A percentile compares a stretch with the other conserved stretches of the same genome.
Evolutionary conservation across 176 grass and related monocot genomes (phyloP).

Genomic region (Luzula sylvatica): DNA sequence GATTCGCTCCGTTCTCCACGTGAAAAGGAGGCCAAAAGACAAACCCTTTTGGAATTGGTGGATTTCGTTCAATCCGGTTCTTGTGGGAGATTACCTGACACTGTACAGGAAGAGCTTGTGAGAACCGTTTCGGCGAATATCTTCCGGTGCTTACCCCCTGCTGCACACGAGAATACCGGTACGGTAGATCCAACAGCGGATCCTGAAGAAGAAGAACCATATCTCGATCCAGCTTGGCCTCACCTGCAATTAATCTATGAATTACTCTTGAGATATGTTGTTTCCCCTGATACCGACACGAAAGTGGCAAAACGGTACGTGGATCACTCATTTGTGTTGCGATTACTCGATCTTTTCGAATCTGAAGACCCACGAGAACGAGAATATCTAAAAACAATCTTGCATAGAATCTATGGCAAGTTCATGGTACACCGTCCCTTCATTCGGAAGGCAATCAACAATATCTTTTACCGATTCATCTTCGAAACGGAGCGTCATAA

Average conservation of each 20-base stretch:
- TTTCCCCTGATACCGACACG: slow-evolving; percentile 72
- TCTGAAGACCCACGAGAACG: slow-evolving; percentile 84
- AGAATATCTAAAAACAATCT: slow-evolving; percentile 74
- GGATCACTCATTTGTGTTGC: slow-evolving; percentile 73
- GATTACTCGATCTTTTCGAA: slow-evolving; percentile 65
- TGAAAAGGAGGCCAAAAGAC: slow-evolving; percentile 84
- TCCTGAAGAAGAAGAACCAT: slow-evolving; percentile 75
- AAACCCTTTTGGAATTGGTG: slow-evolving; percentile 70
- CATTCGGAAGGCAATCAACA: slow-evolving; percentile 78
- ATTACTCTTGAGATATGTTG: slow-evolving; percentile 66
- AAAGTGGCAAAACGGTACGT: slow-evolving; percentile 78
- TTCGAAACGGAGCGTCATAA: slow-evolving; percentile 81
- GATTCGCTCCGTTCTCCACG: slow-evolving; percentile 54
- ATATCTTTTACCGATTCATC: slow-evolving; percentile 83
- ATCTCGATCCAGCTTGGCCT: slow-evolving; percentile 71
- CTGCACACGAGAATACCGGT: slow-evolving; percentile 39
- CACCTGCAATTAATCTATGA: slow-evolving; percentile 81
- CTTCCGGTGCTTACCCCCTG: slow-evolving; percentile 58
- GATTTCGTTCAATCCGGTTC: slow-evolving; percentile 69
- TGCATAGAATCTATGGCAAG: slow-evolving; percentile 85
- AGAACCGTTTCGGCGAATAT: slow-evolving; percentile 55
- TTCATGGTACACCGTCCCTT: slow-evolving; percentile 93
- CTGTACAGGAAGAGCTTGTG: slow-evolving; percentile 65
- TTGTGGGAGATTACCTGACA: slow-evolving; percentile 40
- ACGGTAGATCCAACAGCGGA: slow-evolving; percentile 52